Conservation (phyloP, 257 asterid species). For the Leptodermis oblonga region DNA sequence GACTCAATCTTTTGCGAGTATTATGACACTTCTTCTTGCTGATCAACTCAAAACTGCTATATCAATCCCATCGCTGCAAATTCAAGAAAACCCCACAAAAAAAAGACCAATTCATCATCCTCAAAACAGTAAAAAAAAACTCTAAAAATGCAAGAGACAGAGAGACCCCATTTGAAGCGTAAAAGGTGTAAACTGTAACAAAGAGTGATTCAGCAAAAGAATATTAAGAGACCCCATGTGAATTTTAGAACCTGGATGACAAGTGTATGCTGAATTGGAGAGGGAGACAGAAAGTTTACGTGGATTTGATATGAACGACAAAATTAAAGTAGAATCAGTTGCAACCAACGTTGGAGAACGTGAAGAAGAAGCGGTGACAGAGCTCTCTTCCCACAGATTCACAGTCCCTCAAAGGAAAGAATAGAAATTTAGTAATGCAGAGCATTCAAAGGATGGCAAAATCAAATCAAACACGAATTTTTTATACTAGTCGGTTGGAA, state of each 20-base stretch:
- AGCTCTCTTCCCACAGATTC: background rate
- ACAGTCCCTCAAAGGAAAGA: background rate
- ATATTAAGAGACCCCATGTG: background rate
- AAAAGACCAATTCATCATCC: background rate
- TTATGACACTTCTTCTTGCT: background rate
- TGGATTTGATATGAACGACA: background rate
- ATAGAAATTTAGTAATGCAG: background rate
- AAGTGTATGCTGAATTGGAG: background rate
- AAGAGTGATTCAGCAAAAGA: background rate
- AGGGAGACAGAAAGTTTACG: slow-evolving; percentile 11
- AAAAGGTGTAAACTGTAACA: no score
- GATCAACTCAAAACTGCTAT: slow-evolving; percentile 2
- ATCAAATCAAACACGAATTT: background rate
- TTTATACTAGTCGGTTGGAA: slow-evolving; percentile 1
- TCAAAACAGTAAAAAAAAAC: background rate
- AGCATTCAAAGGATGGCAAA: background rate
- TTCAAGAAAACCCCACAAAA: background rate
- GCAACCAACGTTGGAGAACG: background rate
- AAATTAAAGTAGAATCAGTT: background rate
- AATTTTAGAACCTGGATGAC: background rate
- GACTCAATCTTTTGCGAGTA: background rate
- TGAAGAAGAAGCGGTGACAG: background rate
- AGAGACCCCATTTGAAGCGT: background rate
- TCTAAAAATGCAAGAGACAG: background rate
- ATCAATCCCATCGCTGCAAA: slow-evolving; percentile 14